Evolutionary conservation across 2,329 filamentous ascomycete species (phyloP), one percentile per base, ranked within the genome.

Genomic region (Alternaria sp.): DNA sequence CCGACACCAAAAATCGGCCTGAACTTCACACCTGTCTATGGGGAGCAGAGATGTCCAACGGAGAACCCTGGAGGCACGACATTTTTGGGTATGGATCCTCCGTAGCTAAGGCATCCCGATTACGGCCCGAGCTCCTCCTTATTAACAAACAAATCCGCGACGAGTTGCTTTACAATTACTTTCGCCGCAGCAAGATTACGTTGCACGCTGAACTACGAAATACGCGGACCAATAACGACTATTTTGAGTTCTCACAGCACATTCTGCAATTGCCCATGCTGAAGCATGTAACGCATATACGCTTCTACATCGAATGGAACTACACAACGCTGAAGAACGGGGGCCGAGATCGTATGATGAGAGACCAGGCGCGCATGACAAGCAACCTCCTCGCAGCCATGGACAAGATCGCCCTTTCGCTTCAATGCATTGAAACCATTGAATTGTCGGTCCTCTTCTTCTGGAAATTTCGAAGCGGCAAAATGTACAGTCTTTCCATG

Each of bases 241-340:
- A 68, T 18, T 78, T 78, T 58, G 69, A 74, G 20, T 77, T 72
- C 62, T 74, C 72, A 0, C 75, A 75, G 4, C 75, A 78, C 30
- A 71, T 78, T n/a, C 46, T 75, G 16, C 55, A 67, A 28, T 60
- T 78, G 2, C 68, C 70, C 0, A 72, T 77, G 64, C 61, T 77
- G 18, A 62, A 69, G 32, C 65, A 68, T 20, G 64, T 74, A 14
- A 72, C 71, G 1, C 72, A 75, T 38, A 67, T 75, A 8, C 65
- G 73, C 4, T 73, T 78, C 55, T 78, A 77, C 53, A 69, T 77
- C 1, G 74, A 77, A 53, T 78, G 75, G 75, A 74, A 77, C 36
- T 77, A 75, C 60, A 71, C 67, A 7, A 63, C 70, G 36, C 64
- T 67, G 22, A 70, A 66, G 32, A 65, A 68, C 12, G 70, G 68